phyloP scores from a whole-genome alignment of 208 protist genomes.

The Acanthamoeba castellanii region DNA sequence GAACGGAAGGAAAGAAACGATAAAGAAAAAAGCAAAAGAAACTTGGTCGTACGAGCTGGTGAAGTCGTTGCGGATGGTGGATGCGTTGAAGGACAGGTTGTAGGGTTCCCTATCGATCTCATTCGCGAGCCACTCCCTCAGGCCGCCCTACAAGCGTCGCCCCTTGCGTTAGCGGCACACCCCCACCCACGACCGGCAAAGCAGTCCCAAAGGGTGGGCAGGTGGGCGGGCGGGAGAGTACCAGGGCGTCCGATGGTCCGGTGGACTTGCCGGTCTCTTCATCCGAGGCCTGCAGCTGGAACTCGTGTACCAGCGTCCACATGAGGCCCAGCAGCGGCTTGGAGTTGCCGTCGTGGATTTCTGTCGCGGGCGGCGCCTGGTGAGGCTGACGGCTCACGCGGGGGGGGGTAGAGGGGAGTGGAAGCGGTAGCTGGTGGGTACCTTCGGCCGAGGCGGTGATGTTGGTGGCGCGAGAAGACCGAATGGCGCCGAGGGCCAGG shows the following conservation, averaged over 20 bases:
- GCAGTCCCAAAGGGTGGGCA: not conserved
- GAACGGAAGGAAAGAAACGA: not conserved
- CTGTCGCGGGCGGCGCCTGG: too few relatives aligned
- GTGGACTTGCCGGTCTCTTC: not conserved
- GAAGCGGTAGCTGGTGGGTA: not conserved
- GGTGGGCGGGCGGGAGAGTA: too few relatives aligned
- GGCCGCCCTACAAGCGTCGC: not conserved
- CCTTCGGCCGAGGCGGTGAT: constrained; percentile 67
- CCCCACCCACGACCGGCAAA: not conserved
- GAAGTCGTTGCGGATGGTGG: constrained; percentile 47
- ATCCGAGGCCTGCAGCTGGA: constrained; percentile 44
- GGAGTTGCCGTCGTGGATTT: constrained; percentile 63
- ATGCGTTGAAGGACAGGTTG: not conserved
- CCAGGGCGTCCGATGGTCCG: too few relatives aligned
- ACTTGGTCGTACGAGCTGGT: not conserved
- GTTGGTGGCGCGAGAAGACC: not conserved
- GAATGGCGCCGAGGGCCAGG: constrained; percentile 68
- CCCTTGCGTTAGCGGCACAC: not conserved
- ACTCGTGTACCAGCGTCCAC: constrained; percentile 75
- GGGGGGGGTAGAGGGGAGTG: not conserved
- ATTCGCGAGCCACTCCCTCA: constrained; percentile 43
- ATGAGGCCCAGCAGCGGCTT: constrained; percentile 71
- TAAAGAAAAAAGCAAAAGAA: not conserved
- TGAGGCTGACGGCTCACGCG: not conserved
- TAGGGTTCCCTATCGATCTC: constrained; percentile 43